A percentile compares a stretch with the other conserved stretches of the same genome.
phyloP scores from a whole-genome alignment of 371 early-diverging fungal genomes.

The Fennellomyces sp. region DNA sequence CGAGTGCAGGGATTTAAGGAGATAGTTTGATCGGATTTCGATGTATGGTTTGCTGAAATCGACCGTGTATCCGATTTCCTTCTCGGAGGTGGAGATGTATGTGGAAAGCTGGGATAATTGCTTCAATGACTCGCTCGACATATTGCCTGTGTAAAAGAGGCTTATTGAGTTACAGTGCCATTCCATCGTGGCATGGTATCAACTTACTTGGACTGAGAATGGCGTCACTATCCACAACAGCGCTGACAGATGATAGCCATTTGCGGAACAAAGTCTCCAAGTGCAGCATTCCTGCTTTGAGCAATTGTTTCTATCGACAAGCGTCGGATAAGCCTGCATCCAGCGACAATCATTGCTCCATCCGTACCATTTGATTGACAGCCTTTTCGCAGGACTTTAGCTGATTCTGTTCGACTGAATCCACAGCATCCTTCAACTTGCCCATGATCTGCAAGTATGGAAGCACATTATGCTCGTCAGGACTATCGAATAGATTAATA shows the following conservation, averaged over 20 bases:
- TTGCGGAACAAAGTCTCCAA: constrained; percentile 58
- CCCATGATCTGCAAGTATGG: constrained; percentile 60
- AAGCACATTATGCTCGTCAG: constrained; percentile 54
- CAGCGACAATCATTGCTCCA: not conserved
- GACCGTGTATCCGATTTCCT: constrained; percentile 62
- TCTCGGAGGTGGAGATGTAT: constrained; percentile 62
- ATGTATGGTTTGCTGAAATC: constrained; percentile 74
- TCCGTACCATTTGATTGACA: constrained; percentile 51
- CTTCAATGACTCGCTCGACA: constrained; percentile 30
- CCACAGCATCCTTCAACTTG: constrained; percentile 58
- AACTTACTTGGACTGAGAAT: constrained; percentile 34
- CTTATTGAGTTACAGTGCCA: too few relatives aligned
- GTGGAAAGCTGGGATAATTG: constrained; percentile 67
- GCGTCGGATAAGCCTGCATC: not conserved
- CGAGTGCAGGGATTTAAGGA: constrained; percentile 67
- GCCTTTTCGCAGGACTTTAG: constrained; percentile 58
- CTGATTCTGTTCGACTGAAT: constrained; percentile 53
- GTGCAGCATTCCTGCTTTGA: constrained; percentile 60
- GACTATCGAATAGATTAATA: constrained; percentile 24
- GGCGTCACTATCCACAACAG: constrained; percentile 49
- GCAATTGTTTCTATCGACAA: constrained; percentile 56
- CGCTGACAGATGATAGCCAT: constrained; percentile 52
- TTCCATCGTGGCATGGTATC: constrained; percentile 13
- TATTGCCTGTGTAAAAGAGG: not conserved
- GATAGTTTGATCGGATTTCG: constrained; percentile 73